Evolutionary conservation across 1,284 basidiomycete genomes (phyloP).

Genomic region (Irpex rosettiformis): DNA sequence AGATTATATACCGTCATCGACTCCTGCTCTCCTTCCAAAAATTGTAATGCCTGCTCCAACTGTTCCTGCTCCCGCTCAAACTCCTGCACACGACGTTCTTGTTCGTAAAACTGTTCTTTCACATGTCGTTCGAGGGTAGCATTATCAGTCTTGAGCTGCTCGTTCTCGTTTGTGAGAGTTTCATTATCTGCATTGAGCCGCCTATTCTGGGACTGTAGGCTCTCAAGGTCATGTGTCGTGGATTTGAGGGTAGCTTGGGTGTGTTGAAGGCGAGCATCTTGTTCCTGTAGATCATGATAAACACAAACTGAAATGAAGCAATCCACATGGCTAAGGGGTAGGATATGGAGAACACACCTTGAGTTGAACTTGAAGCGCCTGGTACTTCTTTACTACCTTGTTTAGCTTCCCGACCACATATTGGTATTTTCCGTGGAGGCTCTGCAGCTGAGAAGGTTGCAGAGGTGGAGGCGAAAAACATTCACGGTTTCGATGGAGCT

Average conservation of each 20-base stretch:
- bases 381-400: conserved; percentile 1
- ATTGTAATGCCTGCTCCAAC: conserved; percentile 5
- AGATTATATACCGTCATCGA: conserved; percentile 1
- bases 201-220: background rate
- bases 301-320: background rate
- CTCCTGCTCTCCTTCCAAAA: conserved; percentile 9
- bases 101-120: conserved; percentile 1
- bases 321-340: background rate
- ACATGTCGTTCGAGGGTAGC: conserved; percentile 3
- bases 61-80: conserved; percentile 3
- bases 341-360: conserved; percentile 9
- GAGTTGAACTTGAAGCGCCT: conserved; percentile 9
- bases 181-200: conserved; percentile 6
- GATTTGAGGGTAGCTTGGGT: background rate
- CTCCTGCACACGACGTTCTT: conserved; percentile 1
- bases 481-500: background rate
- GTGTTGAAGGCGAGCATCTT: conserved; percentile 1
- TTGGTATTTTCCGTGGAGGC: background rate
- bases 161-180: conserved; percentile 2
- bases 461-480: background rate
- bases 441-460: background rate
- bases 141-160: conserved; percentile 6
- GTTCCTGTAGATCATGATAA: conserved; percentile 4
- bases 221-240: conserved; percentile 3
- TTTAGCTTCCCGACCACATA: conserved; percentile 5